These are phyloP conservation scores for Oligophagozyma castellii DNA, from an alignment of 1,139 yeast species.

Conservation along the genomic window DNA sequence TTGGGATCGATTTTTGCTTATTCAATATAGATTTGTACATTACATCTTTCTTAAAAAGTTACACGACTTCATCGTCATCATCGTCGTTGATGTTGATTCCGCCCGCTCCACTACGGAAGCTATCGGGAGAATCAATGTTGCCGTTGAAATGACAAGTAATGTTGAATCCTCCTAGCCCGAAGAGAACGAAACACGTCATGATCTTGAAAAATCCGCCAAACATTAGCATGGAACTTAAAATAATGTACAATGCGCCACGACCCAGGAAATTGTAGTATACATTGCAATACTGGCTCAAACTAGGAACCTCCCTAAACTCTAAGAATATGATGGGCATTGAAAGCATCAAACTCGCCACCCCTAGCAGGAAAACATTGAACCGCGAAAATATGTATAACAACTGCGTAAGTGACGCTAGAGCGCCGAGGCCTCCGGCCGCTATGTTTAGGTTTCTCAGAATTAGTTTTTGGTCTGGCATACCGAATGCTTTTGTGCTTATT, in stretches of 20 bases:
- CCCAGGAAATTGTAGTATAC: slow-evolving; percentile 72
- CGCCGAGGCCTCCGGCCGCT: slow-evolving; percentile 40
- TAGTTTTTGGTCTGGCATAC: slow-evolving; percentile 9
- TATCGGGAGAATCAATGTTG: slow-evolving; percentile 42
- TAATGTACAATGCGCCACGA: slow-evolving; percentile 60
- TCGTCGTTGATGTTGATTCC: slow-evolving; percentile 16
- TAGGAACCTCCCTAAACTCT: slow-evolving; percentile 56
- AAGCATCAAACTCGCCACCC: slow-evolving; percentile 36
- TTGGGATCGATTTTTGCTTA: background rate
- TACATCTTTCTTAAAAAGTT: too few relatives aligned
- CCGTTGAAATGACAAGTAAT: slow-evolving; percentile 56
- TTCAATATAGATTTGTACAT: too few relatives aligned
- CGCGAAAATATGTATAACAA: slow-evolving; percentile 8
- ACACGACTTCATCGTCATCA: slow-evolving; percentile 11
- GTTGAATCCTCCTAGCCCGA: slow-evolving; percentile 45
- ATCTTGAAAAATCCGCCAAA: slow-evolving; percentile 45
- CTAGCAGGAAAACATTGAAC: slow-evolving; percentile 12
- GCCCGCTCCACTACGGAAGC: slow-evolving; percentile 16
- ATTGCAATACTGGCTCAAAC: slow-evolving; percentile 59
- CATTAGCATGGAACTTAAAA: slow-evolving; percentile 50
- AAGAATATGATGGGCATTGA: slow-evolving; percentile 40
- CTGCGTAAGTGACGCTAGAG: slow-evolving; percentile 31
- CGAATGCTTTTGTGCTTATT: slow-evolving; percentile 4
- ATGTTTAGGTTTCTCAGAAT: slow-evolving; percentile 50
- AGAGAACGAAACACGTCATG: slow-evolving; percentile 42